phyloP scores from a whole-genome alignment of 768 basidiomycete species.

The Suillus bovinus region DNA sequence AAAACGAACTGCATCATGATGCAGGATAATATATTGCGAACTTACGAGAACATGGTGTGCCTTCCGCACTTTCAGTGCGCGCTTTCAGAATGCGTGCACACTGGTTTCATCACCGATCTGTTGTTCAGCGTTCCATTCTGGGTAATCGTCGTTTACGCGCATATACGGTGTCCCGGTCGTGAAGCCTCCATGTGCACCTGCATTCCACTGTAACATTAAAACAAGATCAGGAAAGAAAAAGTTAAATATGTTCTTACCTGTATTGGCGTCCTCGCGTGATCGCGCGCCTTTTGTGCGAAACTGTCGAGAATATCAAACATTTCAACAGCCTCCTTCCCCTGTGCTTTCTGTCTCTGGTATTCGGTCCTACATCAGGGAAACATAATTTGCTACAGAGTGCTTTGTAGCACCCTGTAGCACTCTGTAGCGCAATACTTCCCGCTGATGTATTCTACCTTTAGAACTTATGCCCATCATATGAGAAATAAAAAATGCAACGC shows the following conservation, averaged over 20 bases:
- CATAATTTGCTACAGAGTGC: too few species aligned
- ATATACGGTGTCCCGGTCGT: conserved; percentile 71
- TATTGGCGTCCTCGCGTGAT: conserved; percentile 72
- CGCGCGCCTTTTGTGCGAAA: conserved; percentile 64
- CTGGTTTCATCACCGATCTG: conserved; percentile 52
- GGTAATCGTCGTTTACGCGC: conserved; percentile 69
- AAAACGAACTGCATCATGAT: background rate
- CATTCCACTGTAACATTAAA: conserved; percentile 54
- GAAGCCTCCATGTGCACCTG: conserved; percentile 58
- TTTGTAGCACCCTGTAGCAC: too few species aligned
- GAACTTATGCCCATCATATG: background rate
- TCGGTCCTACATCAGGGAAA: too few species aligned
- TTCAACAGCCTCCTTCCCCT: conserved; percentile 45
- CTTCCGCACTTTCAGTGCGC: conserved; percentile 54
- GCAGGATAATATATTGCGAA: background rate
- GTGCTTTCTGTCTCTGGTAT: conserved; percentile 34
- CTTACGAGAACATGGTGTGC: conserved; percentile 13
- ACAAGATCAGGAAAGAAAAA: background rate
- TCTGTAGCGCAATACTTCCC: too few species aligned
- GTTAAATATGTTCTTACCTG: conserved; percentile 41
- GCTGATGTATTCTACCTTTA: background rate
- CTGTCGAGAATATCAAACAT: conserved; percentile 61
- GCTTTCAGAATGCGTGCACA: conserved; percentile 62
- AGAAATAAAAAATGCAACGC: conserved; percentile 19
- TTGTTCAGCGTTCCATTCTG: conserved; percentile 53